A percentile compares a stretch with the other conserved stretches of the same genome.
phyloP scores from a whole-genome alignment of 495 filamentous ascomycete genomes.

The Letharia columbiana region DNA sequence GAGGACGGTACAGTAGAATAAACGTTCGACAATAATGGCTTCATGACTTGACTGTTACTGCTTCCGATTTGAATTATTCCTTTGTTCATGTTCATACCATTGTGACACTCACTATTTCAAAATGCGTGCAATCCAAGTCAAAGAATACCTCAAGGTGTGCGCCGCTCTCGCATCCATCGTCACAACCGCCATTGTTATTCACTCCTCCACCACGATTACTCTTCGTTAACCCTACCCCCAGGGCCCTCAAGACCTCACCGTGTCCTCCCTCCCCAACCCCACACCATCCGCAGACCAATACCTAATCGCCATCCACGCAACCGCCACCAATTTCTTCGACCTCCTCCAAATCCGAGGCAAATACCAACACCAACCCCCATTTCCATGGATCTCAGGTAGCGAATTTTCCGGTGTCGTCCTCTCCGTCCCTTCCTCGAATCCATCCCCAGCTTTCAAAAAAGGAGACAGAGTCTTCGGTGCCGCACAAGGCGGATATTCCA shows the following conservation, averaged over 20 bases:
- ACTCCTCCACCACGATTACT: not conserved
- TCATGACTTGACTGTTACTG: not conserved
- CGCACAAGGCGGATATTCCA: conserved; percentile 78
- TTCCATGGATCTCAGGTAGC: conserved; percentile 81
- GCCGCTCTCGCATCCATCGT: not conserved
- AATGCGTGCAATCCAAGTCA: conserved; percentile 82
- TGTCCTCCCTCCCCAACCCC: conserved; percentile 65
- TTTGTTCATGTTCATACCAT: not conserved
- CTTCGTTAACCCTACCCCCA: not conserved
- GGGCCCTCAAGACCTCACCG: conserved; percentile 67
- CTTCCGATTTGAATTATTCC: not conserved
- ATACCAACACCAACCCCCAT: conserved; percentile 57
- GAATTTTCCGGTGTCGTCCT: conserved; percentile 80
- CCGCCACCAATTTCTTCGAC: conserved; percentile 93
- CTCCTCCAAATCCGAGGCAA: conserved; percentile 74
- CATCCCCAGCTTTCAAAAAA: conserved; percentile 50
- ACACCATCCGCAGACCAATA: conserved; percentile 63
- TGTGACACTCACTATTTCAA: conserved; percentile 17
- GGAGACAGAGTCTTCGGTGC: conserved; percentile 85
- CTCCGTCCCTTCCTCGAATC: conserved; percentile 46
- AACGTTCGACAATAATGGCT: not conserved
- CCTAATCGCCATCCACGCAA: conserved; percentile 78
- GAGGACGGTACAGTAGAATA: not conserved
- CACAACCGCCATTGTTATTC: not conserved
- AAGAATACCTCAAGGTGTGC: conserved; percentile 54